Base-by-base conservation (phyloP, 495 filamentous ascomycete species). In the Opeltia flavorubescens region DNA sequence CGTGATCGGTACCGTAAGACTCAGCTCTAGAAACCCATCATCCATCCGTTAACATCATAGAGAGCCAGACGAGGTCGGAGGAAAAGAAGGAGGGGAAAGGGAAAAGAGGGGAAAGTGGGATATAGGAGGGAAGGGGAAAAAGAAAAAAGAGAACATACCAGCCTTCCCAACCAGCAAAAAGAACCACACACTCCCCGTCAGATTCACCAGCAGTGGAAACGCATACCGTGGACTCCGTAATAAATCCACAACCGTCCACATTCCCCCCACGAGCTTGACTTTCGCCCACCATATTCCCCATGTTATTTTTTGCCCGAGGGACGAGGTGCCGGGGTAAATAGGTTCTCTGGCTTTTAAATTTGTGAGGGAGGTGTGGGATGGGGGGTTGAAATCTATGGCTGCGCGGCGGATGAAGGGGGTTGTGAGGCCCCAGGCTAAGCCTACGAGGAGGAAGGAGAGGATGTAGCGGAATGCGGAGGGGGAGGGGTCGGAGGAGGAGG, bases 111-210 rank as follows among this genome's bases (percentile, higher is more conserved):
- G 13, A 31, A 31, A 13, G 29, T 6, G 29, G 29, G 29, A 31
- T 6, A 31, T 6, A 13, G 29, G 29, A 31, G 13, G 13, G 29
- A 13, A 13, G 29, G 29, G 29, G 13, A 31, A 23, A n/a, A 9
- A 9, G 20, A 9, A 41, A n/a, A 4, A 47, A 48, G 5, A 26
- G 34, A 27, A 75, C 80, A 51, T 64, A 91, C 87, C 86, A 53
- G 89, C 86, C 62, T 88, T 75, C 46, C 91, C 91, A 68, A 98
- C 85, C 50, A 98, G 66, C 54, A 95, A 61, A 58, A 98, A 98
- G 56, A 98, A 98, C 91, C 91, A 98, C 50, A 98, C 72, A 56
- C 86, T 94, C 48, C 91, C 91, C 28, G 91, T 95, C 54, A 95
- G 62, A 57, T 98, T 98, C 24, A 95, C 68, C 43, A 94, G 64